Evolutionary conservation across 2,329 filamentous ascomycete species (phyloP).

Genomic region (Phaeosphaeriaceae sp.): DNA sequence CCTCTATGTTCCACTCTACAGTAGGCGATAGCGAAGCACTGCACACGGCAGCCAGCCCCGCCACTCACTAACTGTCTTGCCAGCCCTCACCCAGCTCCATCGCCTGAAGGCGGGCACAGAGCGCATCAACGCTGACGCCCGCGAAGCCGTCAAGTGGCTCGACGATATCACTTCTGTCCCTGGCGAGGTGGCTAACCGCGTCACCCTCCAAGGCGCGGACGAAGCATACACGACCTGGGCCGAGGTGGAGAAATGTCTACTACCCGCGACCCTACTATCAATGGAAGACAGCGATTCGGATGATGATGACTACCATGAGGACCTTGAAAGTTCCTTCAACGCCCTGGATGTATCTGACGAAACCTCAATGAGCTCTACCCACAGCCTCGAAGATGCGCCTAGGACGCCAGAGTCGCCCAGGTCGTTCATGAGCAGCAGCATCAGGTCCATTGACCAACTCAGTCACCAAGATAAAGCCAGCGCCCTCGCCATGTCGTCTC

Average conservation of each 20-base stretch:
- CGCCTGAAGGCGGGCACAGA: conserved; percentile 51
- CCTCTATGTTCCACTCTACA: conserved; percentile 59
- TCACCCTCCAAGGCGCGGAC: conserved; percentile 56
- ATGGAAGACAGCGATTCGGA: conserved; percentile 53
- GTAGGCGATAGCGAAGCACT: too few relatives aligned
- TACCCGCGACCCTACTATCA: conserved; percentile 57
- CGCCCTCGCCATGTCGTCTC: conserved; percentile 20
- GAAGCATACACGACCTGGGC: conserved; percentile 57
- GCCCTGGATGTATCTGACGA: conserved; percentile 46
- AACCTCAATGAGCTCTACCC: conserved; percentile 53
- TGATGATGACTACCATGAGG: conserved; percentile 45
- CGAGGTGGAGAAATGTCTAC: conserved; percentile 57
- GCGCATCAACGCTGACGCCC: conserved; percentile 53
- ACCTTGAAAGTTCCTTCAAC: conserved; percentile 47
- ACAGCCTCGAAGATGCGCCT: conserved; percentile 46
- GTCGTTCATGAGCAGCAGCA: conserved; percentile 43
- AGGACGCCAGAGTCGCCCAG: conserved; percentile 50
- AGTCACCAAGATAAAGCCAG: conserved; percentile 28
- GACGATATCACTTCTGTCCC: conserved; percentile 58
- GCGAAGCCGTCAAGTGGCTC: conserved; percentile 58
- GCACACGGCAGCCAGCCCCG: too few relatives aligned
- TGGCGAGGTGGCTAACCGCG: conserved; percentile 39
- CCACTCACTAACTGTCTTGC: conserved; percentile 29
- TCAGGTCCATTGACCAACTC: conserved; percentile 25
- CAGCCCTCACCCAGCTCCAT: conserved; percentile 56